Percentiles rank a stretch among this genome's conserved stretches.
phyloP scores from a whole-genome alignment of 495 filamentous ascomycete species.

The Annulohypoxylon stygium region DNA sequence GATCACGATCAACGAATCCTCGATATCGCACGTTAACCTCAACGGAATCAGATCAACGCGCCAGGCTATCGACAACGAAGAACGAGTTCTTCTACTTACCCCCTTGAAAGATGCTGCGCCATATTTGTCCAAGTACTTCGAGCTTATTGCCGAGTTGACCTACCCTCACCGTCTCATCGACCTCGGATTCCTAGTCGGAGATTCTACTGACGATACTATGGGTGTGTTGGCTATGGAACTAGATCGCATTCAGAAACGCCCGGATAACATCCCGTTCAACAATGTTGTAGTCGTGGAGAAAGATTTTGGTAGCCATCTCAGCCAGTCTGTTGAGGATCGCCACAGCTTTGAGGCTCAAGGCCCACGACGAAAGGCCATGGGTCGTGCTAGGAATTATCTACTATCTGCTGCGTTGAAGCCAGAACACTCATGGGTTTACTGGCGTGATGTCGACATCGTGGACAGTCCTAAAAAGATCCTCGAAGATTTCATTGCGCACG shows the following conservation, averaged over 20 bases:
- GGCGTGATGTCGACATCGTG: slow-evolving; percentile 96
- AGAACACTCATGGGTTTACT: slow-evolving; percentile 98
- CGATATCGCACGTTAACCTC: slow-evolving; percentile 83
- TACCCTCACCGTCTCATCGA: slow-evolving; percentile 98
- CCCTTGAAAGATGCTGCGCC: slow-evolving; percentile 89
- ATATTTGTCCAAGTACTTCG: slow-evolving; percentile 89
- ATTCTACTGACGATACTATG: slow-evolving; percentile 89
- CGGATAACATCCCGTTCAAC: slow-evolving; percentile 82
- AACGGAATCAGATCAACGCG: slow-evolving; percentile 87
- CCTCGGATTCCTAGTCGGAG: slow-evolving; percentile 92
- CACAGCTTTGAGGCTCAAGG: slow-evolving; percentile 91
- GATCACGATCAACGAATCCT: slow-evolving; percentile 81
- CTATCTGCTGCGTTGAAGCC: slow-evolving; percentile 86
- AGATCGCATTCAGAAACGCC: slow-evolving; percentile 85
- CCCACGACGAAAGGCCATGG: slow-evolving; percentile 91
- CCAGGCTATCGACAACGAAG: slow-evolving; percentile 80
- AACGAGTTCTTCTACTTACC: slow-evolving; percentile 94
- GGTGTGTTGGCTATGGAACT: slow-evolving; percentile 84
- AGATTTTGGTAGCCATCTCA: slow-evolving; percentile 80
- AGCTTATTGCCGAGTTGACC: slow-evolving; percentile 87
- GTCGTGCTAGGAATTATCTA: slow-evolving; percentile 90
- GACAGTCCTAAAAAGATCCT: slow-evolving; percentile 90
- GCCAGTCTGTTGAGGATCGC: slow-evolving; percentile 82
- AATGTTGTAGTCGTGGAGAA: slow-evolving; percentile 88
- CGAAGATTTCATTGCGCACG: slow-evolving; percentile 95